Evolutionary conservation across 2,329 filamentous ascomycete species (phyloP), one percentile per base, ranked within the genome.

Genomic region (Tolypocladium pustulatum): DNA sequence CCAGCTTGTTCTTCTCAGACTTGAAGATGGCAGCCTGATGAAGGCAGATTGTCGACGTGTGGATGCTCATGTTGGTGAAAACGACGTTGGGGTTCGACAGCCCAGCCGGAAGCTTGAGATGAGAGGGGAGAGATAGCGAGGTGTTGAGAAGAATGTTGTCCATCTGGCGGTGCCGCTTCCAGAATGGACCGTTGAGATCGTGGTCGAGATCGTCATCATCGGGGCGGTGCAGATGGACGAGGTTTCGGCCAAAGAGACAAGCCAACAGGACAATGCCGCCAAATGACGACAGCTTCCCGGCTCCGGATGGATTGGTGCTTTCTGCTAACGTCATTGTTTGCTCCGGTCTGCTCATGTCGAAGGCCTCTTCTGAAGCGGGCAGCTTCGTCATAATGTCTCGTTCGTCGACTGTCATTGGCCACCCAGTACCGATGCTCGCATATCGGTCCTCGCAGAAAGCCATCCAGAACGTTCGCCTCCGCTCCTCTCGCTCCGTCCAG

Each of bases 11-110:
- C 74, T 91, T 94, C 67, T 97, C 93, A 0, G 92, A 91, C 71
- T 97, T 97, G 80, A 93, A 97, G 25, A 99, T 97, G 32, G 94
- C 94, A 2, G 93, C 94, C 75, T 99, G 94, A 68, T 99, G 94
- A n/a, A 99, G 78, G 71, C 93, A 97, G 57, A 99, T 97, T 1
- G 91, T 91, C 1, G 92, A 96, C 0, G 94, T 96, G 70, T 97
- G 92, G 37, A 99, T 91, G 69, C 90, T 91, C 91, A 99, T 96
- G 67, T 97, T 97, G 59, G 89, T 85, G 70, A 97, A 97, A 5
- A 97, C 85, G 57, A 93, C 85, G 63, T 97, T 97, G 4, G 91
- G 82, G 67, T 92, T 88, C 20, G 79, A 76, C 38, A 96, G 75
- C 0, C 90, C 91, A 20, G 76, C 75, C 0, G 94, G 91, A 37